Base-by-base conservation (phyloP, 75 land plant species). In the Selaginella moellendorffii region DNA sequence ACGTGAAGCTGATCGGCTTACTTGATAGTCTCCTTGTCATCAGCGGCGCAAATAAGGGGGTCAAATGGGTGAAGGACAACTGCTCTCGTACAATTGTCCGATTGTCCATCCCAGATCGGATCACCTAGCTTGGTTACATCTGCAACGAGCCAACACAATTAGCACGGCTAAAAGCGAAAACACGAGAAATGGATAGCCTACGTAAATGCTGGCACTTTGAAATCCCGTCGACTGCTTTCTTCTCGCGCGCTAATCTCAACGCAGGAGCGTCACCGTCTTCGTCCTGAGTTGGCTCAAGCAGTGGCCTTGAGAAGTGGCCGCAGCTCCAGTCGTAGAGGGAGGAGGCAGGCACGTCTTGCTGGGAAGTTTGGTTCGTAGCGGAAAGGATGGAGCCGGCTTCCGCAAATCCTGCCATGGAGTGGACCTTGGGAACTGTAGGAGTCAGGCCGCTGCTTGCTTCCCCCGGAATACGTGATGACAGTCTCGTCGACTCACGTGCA, bases 291-390 rank as follows among this genome's bases (percentile, higher is more conserved):
- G 75, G 74, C 63, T 77, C 76, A 62, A 93, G 80, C 54, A 88
- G 80, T 24, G 90, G 90, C 68, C 82, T 80, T 54, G 98, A 85
- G 61, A 88, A 93, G 72, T 88, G 90, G 1, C 90, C 90, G 73
- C 87, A 93, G 56, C 98, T 93, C 96, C 96, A 93, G 63, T 74
- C 83, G 52, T 85, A 93, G 14, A 93, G 80, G 17, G 80, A 80
- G 70, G 98, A 93, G 28, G 77, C 75, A 8, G 96, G 98, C 51
- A 71, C 22, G 12, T 28, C 20, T 46, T 14, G 56, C 24, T 54
- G 25, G 12, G 46, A 36, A 36, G 54, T 65, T 1, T 53, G 63
- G 31, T 27, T 65, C 21, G 46, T 36, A 54, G 30, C 0, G 62
- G 29, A 61, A 26, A 54, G 28, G 53, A 66, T 59, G 9, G 67